These are phyloP conservation scores for Fistulina hepatica DNA, from an alignment of 1,284 basidiomycete genomes.

Conservation along the genomic window DNA sequence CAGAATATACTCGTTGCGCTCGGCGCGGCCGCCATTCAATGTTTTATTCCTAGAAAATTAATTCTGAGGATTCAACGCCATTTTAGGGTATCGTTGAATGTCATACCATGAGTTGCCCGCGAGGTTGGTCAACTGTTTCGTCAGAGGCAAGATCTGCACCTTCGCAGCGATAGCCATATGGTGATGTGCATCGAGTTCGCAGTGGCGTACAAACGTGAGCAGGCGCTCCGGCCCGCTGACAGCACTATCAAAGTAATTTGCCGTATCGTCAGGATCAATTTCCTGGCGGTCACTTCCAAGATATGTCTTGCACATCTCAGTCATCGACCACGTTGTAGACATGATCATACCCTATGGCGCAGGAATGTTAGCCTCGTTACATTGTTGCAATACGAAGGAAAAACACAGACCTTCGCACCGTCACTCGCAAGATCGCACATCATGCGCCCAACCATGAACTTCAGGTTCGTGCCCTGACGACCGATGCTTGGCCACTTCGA, in stretches of 20 bases:
- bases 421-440: conserved; percentile 92
- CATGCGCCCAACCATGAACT: conserved; percentile 78
- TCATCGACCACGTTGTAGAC: conserved; percentile 95
- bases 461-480: conserved; percentile 77
- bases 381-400: neutral
- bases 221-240: conserved; percentile 72
- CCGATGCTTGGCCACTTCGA: conserved; percentile 76
- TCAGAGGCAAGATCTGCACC: conserved; percentile 84
- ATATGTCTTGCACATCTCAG: conserved; percentile 92
- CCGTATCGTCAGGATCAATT: conserved; percentile 93
- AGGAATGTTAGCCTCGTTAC: neutral
- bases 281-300: conserved; percentile 81
- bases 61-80: neutral
- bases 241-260: conserved; percentile 81
- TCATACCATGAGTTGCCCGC: conserved; percentile 93
- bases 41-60: conserved; percentile 73
- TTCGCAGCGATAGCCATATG: conserved; percentile 92
- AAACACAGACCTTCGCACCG: conserved; percentile 61
- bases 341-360: conserved; percentile 73
- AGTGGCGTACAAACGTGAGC: conserved; percentile 83
- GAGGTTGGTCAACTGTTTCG: conserved; percentile 92
- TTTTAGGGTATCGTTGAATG: too few species aligned
- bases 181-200: conserved; percentile 89
- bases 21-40: conserved; percentile 89
- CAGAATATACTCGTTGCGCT: conserved; percentile 98